Evolutionary conservation across 208 protist genomes (phyloP), one percentile per base, ranked within the genome.

Genomic region (Novymonas esmeraldas): DNA sequence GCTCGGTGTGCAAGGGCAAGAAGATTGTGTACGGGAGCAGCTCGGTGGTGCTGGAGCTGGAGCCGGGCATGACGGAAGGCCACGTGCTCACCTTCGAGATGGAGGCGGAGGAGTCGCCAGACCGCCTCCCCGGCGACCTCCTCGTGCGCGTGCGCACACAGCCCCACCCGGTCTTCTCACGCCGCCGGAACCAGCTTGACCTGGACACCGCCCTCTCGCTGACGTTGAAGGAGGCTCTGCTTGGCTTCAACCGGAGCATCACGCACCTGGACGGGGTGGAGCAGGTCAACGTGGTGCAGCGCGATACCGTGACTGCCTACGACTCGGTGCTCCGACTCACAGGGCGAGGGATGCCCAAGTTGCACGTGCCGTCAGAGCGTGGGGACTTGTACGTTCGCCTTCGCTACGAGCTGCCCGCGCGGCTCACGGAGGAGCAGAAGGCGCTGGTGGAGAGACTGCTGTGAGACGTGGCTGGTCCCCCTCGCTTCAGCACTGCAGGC

Each of bases 311-410:
- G 22, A 94, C 90, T 18, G 82, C 75, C 39, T 86, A 86, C 39
- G 86, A 81, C n/a, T 79, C 78, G 18, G 87, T 93, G 52, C 13
- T 97, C 39, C 80, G 73, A 28, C 18, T 97, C 1, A 24, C 34
- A 9, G 93, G 94, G 14, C 92, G 97, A 73, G 97, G 97, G n/a
- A 98, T 98, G 92, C 95, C 97, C 10, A 73, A 83, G 46, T 81
- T 95, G 46, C 61, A 94, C 60, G 75, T 92, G 31, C 82, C 92
- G 0, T 96, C 89, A 0, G 85, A 97, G 73, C 64, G 76, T 1
- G 97, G 97, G 5, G 92, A 98, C 70, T 73, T 98, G 2, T 95
- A 93, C 75, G 84, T 98, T 41, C 68, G 71, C 16, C 73, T 98
- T 44, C 66, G 77, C 26, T 92, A 97, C 55, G 52, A 81, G 6